These are phyloP conservation scores for Coemansia sp. DNA, from an alignment of 371 early-diverging fungal species.

Conservation along the genomic window DNA sequence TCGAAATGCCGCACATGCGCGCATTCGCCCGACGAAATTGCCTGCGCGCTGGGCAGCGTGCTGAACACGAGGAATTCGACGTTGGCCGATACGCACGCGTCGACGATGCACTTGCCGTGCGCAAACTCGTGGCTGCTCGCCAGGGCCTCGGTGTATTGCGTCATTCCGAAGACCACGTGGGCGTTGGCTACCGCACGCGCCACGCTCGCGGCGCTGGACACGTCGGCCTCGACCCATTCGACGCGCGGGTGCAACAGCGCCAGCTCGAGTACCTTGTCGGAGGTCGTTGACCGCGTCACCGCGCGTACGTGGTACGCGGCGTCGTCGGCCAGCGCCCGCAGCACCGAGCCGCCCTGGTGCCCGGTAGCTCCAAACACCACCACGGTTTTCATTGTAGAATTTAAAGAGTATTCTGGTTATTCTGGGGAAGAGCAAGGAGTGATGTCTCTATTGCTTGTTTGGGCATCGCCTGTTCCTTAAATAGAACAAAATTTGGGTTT, in stretches of 20 bases:
- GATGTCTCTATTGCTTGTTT: too few relatives aligned
- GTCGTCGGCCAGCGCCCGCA: conserved; percentile 16
- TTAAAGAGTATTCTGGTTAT: not conserved
- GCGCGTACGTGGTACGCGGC: conserved; percentile 20
- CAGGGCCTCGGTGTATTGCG: conserved; percentile 8
- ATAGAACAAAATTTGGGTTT: too few relatives aligned
- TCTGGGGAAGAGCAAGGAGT: too few relatives aligned
- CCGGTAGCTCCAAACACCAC: conserved; percentile 41
- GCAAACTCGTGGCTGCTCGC: conserved; percentile 12
- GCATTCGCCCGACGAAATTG: conserved; percentile 20
- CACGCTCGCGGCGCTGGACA: not conserved
- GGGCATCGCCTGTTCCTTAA: too few relatives aligned
- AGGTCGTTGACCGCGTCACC: conserved; percentile 14
- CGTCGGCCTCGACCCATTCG: conserved; percentile 20
- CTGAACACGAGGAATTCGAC: conserved; percentile 26
- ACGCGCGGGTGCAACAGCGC: conserved; percentile 16
- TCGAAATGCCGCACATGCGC: conserved; percentile 24
- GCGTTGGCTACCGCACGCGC: conserved; percentile 10
- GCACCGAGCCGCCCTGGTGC: conserved; percentile 32
- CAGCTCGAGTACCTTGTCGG: conserved; percentile 2
- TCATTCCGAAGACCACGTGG: conserved; percentile 35
- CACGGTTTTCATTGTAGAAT: conserved; percentile 3
- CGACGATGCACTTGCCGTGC: conserved; percentile 33
- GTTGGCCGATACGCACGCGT: conserved; percentile 16
- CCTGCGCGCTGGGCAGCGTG: conserved; percentile 18